A percentile compares a stretch with the other conserved stretches of the same genome.
phyloP scores from a whole-genome alignment of 805 yeast species.

The Ogataea chonburiensis region DNA sequence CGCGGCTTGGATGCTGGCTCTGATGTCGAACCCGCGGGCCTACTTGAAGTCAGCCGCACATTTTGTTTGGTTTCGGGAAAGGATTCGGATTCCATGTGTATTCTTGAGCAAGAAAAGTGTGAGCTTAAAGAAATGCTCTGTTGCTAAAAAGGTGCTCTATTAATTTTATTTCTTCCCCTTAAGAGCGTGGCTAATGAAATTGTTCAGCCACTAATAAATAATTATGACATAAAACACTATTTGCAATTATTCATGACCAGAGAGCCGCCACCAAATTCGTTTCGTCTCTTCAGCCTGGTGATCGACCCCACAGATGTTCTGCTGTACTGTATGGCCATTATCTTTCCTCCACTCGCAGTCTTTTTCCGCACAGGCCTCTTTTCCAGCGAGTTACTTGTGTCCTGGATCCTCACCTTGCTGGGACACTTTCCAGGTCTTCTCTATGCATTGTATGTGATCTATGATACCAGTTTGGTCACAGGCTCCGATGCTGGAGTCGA shows the following conservation, averaged over 20 bases:
- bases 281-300: conserved; percentile 16
- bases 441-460: conserved; percentile 48
- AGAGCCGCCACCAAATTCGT: conserved; percentile 19
- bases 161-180: no score
- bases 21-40: neutral
- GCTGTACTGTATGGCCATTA: conserved; percentile 56
- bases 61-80: neutral
- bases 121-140: neutral
- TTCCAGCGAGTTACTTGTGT: conserved; percentile 48
- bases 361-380: conserved; percentile 62
- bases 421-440: conserved; percentile 53
- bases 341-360: conserved; percentile 76
- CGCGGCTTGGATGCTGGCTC: conserved; percentile 2
- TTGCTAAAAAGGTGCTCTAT: conserved; percentile 2
- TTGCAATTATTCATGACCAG: conserved; percentile 9
- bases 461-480: conserved; percentile 27
- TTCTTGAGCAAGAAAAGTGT: neutral
- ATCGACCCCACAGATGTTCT: conserved; percentile 46
- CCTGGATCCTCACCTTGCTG: conserved; percentile 42
- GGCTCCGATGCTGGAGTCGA: conserved; percentile 24
- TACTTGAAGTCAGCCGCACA: neutral
- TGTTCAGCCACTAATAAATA: no score
- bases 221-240: no score
- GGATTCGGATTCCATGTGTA: conserved; percentile 2
- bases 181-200: no score